These are phyloP conservation scores for Synchytrium microbalum DNA, from an alignment of 371 early-diverging fungal genomes.

Conservation along the genomic window DNA sequence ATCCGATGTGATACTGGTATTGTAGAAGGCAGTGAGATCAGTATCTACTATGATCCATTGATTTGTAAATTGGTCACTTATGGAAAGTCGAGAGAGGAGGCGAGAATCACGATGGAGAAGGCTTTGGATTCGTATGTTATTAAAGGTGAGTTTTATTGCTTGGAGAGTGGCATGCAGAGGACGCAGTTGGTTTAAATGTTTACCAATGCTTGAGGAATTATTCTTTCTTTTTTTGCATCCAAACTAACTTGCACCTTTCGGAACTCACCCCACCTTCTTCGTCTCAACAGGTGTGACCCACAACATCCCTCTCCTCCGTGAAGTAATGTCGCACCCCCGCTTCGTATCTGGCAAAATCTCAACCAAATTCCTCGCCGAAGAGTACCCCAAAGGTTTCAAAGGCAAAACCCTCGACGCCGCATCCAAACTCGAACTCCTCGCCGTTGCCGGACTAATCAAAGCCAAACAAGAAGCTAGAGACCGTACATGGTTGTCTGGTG, in stretches of 20 bases:
- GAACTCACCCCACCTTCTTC: neutral
- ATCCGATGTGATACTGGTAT: slow-evolving; percentile 91
- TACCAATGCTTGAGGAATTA: neutral
- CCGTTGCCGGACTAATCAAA: slow-evolving; percentile 59
- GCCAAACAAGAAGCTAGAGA: slow-evolving; percentile 61
- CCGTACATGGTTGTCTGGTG: slow-evolving; percentile 39
- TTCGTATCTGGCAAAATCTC: slow-evolving; percentile 74
- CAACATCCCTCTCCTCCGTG: slow-evolving; percentile 87
- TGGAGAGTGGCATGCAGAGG: neutral
- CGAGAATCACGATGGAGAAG: slow-evolving; percentile 64
- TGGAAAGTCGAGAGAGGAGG: slow-evolving; percentile 69
- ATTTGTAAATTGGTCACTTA: slow-evolving; percentile 90
- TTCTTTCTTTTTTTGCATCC: slow-evolving; percentile 1
- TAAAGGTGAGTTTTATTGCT: slow-evolving; percentile 42
- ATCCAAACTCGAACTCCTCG: slow-evolving; percentile 49
- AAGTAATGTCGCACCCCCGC: slow-evolving; percentile 69
- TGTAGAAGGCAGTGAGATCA: slow-evolving; percentile 79
- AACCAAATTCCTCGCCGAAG: slow-evolving; percentile 84
- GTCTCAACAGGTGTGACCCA: slow-evolving; percentile 72
- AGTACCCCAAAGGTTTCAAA: slow-evolving; percentile 86
- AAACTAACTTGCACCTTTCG: too few relatives aligned
- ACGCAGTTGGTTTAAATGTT: neutral
- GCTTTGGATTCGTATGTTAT: slow-evolving; percentile 89
- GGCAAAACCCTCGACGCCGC: slow-evolving; percentile 51
- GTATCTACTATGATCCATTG: slow-evolving; percentile 94